Evolutionary conservation across 208 protist species (phyloP).

Genomic region (Trypanosoma vivax): DNA sequence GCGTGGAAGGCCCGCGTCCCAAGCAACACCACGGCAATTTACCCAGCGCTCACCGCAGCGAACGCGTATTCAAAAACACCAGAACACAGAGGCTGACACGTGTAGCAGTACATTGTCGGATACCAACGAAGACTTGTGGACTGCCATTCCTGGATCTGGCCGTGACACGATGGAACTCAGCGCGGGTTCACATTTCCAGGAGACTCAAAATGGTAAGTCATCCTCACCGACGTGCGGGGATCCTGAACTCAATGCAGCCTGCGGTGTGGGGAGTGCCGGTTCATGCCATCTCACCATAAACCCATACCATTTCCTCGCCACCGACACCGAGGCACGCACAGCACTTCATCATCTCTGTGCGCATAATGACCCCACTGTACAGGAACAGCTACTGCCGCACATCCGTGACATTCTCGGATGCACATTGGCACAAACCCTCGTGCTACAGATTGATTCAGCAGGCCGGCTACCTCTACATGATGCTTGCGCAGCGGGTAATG

Average conservation of each 20-base stretch:
- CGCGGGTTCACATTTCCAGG: neutral
- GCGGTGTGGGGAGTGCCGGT: neutral
- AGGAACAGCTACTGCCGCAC: constrained; percentile 30
- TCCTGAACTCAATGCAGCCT: neutral
- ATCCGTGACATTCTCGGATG: constrained; percentile 24
- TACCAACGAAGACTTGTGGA: no score
- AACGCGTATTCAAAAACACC: no score
- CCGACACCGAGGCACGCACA: constrained; percentile 34
- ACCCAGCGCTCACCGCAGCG: no score
- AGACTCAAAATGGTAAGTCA: neutral
- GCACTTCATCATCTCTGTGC: constrained; percentile 60
- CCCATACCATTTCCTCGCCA: constrained; percentile 27
- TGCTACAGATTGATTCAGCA: constrained; percentile 25
- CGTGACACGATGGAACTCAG: no score
- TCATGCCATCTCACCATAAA: constrained; percentile 6
- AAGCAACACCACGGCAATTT: no score
- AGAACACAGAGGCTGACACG: no score
- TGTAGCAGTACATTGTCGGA: no score
- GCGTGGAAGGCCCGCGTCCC: no score
- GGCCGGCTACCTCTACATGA: constrained; percentile 56
- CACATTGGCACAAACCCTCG: constrained; percentile 10
- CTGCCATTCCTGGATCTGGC: no score
- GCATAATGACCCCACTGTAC: constrained; percentile 20
- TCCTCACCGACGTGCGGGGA: neutral
- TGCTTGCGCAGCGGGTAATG: constrained; percentile 43